Base-by-base conservation (phyloP, 495 filamentous ascomycete genomes). In the Elaphomyces granulatus region DNA sequence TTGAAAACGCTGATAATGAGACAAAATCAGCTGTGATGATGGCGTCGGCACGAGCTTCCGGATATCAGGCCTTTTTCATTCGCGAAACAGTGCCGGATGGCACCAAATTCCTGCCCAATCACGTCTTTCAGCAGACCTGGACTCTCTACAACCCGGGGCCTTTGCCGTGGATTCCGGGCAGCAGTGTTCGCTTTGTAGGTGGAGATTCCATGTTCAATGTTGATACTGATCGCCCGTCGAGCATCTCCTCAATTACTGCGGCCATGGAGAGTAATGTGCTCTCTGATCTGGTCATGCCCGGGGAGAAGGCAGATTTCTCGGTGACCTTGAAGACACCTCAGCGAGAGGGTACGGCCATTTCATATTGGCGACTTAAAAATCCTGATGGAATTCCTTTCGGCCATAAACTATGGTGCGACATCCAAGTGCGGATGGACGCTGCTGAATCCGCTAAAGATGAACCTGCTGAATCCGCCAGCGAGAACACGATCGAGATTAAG, bases 131-230 rank as follows among this genome's bases (percentile, higher is more conserved):
- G 38, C 88, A 99, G 55, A 83, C 81, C 3, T 99, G 92, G 92
- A 80, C 83, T 31, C 70, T 99, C 23, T 77, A 77, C 54, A 96
- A 96, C 53, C 80, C 76, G 8, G 90, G 90, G 16, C 78, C 72
- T 1, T 52, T 57, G 19, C 51, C 75, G 15, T 99, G 90, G 90
- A 92, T 92, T 21, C 74, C 74, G 32, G 90, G 87, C 40, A 88
- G 82, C 69, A 80, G 79, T 41, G 83, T 96, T 46, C 85, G 81
- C 59, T 95, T 86, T 48, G 77, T 87, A 39, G 85, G 87, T 36
- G 90, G 90, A 39, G 92, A 96, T 53, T 80, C 81, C 54, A 96
- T 99, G 92, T 83, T 87, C 49, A 78, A 87, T 44, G 68, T 93
- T 36, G 82, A 92, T 52, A 66, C 79, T 17, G 70, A 63, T 37